These are phyloP conservation scores for Trichoderma aggressivum DNA, from an alignment of 2,329 filamentous ascomycete species.

Conservation along the genomic window DNA sequence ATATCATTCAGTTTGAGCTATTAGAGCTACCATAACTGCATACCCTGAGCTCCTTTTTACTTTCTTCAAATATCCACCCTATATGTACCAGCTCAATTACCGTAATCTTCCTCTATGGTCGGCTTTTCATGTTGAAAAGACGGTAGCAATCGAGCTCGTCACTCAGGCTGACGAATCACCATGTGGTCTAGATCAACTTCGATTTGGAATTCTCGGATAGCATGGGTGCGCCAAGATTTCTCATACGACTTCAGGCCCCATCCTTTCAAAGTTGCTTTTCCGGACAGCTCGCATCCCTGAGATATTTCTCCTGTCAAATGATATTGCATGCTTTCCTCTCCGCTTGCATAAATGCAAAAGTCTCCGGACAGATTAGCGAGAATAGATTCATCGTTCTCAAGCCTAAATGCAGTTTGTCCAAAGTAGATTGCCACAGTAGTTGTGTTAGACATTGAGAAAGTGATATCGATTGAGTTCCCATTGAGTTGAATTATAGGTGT, in stretches of 20 bases:
- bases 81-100: not conserved
- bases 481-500: constrained; percentile 25
- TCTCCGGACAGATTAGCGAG: constrained; percentile 30
- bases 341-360: constrained; percentile 29
- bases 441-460: constrained; percentile 29
- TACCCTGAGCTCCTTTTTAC: not conserved
- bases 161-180: not conserved
- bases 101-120: not conserved
- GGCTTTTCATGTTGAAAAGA: not conserved
- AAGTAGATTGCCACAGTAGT: constrained; percentile 33
- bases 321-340: not conserved
- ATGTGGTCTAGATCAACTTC: constrained; percentile 19
- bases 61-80: no score
- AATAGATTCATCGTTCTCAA: constrained; percentile 28
- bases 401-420: constrained; percentile 31
- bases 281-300: constrained; percentile 18
- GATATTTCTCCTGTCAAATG: no score
- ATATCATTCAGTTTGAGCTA: not conserved
- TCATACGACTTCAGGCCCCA: no score
- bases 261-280: constrained; percentile 23
- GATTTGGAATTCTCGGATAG: constrained; percentile 27
- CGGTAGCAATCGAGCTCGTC: fast-evolving
- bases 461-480: constrained; percentile 21
- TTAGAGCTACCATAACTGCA: not conserved
- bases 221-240: constrained; percentile 20